Evolutionary conservation across 2,329 filamentous ascomycete genomes (phyloP), one percentile per base, ranked within the genome.

Genomic region (Leptographium wingfieldii): DNA sequence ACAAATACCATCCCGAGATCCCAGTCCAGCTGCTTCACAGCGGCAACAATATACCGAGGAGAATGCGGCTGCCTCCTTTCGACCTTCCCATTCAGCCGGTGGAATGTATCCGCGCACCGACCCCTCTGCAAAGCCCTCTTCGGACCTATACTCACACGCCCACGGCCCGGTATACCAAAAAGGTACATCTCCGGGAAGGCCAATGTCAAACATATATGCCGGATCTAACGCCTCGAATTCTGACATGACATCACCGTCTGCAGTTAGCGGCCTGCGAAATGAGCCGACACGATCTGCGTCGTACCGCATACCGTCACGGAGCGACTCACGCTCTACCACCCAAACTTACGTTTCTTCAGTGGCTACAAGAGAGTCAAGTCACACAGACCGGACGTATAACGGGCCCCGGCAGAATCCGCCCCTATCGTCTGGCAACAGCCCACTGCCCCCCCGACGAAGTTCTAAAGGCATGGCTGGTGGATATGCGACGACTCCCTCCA

Each of bases 401-500:
- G 62, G 63, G 62, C 76, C 78, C 61, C 65, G 64, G 22, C 78
- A 78, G 57, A 83, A 82, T 65, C 76, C 81, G 56, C 76, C 72
- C 4, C 49, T 74, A 49, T 69, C 79, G 46, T 71, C 73, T 35
- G 79, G 76, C 16, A 84, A 81, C 69, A 83, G 81, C 5, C 82
- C 85, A 16, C 71, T 87, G 61, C 89, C 90, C 53, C 87, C 88
- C 51, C 83, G 91, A 66, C 82, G 87, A 69, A 87, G 85, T 67
- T 96, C 91, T 12, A 83, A 85, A 69, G 84, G 87, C 53, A 81
- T 87, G 72, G 81, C 79, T 48, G 80, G 82, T 63, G 80, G 80
- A 31, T 80, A 80, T 65, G 71, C 70, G 52, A 69, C 77, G 2
- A 72, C 75, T 43, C 68, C 73, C 2, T 56, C 55, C 3, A 53